Evolutionary conservation across 2,329 filamentous ascomycete species (phyloP), one percentile per base, ranked within the genome.

Genomic region (Penicillium decumbens): DNA sequence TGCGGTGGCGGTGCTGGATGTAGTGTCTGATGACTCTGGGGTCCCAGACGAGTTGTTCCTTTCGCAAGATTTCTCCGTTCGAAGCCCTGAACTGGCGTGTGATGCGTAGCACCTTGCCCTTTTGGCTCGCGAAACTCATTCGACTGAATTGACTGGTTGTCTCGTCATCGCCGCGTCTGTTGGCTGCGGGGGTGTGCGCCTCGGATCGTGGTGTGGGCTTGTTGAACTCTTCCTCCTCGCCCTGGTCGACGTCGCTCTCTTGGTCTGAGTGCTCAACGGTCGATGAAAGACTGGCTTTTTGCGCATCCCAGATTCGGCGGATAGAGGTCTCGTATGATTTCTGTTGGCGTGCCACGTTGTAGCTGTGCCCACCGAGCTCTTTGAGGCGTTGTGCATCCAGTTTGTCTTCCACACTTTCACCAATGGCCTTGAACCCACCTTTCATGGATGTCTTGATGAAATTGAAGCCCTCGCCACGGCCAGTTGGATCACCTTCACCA

Each of bases 361-460:
- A 98, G 60, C 89, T 91, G 71, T 98, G 93, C 0, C 93, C 93
- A 47, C 90, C 90, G 56, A 79, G 75, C 49, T 84, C 81, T 56
- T 83, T 83, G 50, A 78, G 71, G 55, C 76, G 75, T 62, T 93
- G 92, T 13, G 88, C 88, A 65, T 91, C 88, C 56, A 93, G 83
- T 67, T 91, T 89, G 54, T 91, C 87, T 63, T 89, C 87, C 53
- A 91, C 88, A 63, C 89, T 91, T 68, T 95, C 89, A 18, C 89
- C 90, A 24, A 95, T 81, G 18, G 90, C 87, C 65, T 91, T 89
- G 70, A 96, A 98, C 0, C 93, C 93, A 54, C 93, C 93, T 72
- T 98, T 98, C 93, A 98, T 98, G 1, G 89, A 95, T 0, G 91
- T 96, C 65, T 93, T 90, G 69, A 98, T 91, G 69, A 98, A 96